These are phyloP conservation scores for Solanum paucissectum DNA, from an alignment of 257 asterid species.

Conservation along the genomic window DNA sequence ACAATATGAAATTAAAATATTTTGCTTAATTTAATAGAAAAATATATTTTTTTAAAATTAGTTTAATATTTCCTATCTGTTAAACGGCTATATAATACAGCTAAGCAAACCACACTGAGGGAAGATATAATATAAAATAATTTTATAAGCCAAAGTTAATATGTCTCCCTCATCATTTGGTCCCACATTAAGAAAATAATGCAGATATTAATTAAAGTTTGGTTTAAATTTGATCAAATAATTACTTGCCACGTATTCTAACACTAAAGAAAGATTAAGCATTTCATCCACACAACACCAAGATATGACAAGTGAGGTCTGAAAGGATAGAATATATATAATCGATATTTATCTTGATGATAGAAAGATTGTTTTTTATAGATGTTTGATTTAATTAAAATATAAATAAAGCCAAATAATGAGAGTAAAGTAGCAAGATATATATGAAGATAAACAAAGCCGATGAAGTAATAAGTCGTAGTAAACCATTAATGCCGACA, in stretches of 20 bases:
- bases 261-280: background rate
- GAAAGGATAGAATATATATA: background rate
- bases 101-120: constrained; percentile 4
- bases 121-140: background rate
- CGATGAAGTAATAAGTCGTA: background rate
- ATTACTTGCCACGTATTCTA: background rate
- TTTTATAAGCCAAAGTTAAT: constrained; percentile 3
- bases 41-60: background rate
- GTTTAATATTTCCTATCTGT: background rate
- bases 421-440: background rate
- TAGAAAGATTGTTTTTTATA: too few relatives aligned
- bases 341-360: too few relatives aligned
- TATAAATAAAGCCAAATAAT: too few relatives aligned
- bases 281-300: background rate
- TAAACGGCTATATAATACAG: constrained; percentile 22
- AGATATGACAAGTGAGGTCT: too few relatives aligned
- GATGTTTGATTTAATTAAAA: too few relatives aligned
- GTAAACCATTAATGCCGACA: background rate
- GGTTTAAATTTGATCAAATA: background rate
- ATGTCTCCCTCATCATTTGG: constrained; percentile 11
- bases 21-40: background rate
- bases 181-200: background rate
- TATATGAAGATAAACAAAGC: background rate
- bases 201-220: background rate
- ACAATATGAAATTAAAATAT: background rate